These are phyloP conservation scores for Lepraria neglecta DNA, from an alignment of 495 filamentous ascomycete genomes.

Conservation along the genomic window DNA sequence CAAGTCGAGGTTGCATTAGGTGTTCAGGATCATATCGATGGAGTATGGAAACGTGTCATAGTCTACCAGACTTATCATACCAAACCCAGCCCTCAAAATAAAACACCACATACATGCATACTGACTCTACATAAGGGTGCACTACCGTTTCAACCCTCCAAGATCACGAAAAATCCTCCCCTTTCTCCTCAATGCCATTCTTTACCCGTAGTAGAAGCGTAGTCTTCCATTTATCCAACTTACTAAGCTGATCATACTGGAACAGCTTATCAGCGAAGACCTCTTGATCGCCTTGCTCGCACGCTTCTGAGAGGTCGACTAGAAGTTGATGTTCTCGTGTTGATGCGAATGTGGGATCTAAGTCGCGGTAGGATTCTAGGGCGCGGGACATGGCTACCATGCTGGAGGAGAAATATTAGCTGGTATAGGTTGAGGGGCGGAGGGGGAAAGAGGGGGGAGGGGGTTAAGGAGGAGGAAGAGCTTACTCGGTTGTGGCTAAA, in stretches of 20 bases:
- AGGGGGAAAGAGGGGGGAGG: not conserved
- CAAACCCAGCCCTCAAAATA: no score
- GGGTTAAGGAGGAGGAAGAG: not conserved
- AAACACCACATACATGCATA: not conserved
- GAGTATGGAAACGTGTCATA: no score
- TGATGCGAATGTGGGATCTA: conserved; percentile 68
- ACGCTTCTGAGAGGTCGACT: conserved; percentile 60
- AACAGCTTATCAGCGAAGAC: conserved; percentile 78
- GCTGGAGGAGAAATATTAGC: not conserved
- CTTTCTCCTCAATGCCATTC: conserved; percentile 67
- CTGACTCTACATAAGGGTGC: not conserved
- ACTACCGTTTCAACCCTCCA: not conserved
- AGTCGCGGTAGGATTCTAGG: conserved; percentile 70
- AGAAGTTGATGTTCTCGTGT: conserved; percentile 76
- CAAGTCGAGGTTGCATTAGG: no score
- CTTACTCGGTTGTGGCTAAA: conserved; percentile 60
- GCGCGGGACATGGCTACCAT: conserved; percentile 68
- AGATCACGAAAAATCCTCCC: conserved; percentile 62
- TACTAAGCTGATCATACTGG: conserved; percentile 81
- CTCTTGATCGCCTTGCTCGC: conserved; percentile 70
- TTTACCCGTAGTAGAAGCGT: conserved; percentile 77
- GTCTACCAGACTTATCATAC: no score
- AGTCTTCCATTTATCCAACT: conserved; percentile 94
- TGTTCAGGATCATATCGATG: no score
- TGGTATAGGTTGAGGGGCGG: not conserved